Evolutionary conservation across 106 monocot species (phyloP).

Genomic region (Gastrodia elata): DNA sequence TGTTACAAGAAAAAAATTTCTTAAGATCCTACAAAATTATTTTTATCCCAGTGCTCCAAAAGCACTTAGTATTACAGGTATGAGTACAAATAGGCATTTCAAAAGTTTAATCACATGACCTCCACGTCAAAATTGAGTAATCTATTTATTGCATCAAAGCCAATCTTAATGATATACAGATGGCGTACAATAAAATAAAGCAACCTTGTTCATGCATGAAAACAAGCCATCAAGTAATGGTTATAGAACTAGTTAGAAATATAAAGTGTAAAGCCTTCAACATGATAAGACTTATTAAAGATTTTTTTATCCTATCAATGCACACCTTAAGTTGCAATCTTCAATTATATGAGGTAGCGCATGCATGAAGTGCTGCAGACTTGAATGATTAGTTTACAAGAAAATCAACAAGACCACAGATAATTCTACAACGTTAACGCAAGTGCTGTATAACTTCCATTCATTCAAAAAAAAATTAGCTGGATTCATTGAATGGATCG

Average conservation of each 20-base stretch:
- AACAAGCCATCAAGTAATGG: not conserved
- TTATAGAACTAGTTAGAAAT: not conserved
- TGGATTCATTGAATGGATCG: not conserved
- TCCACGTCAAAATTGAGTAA: not conserved
- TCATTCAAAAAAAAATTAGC: not conserved
- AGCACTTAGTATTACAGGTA: not conserved
- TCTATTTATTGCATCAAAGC: not conserved
- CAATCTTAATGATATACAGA: not conserved
- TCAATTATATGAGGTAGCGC: not conserved
- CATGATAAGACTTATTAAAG: not conserved
- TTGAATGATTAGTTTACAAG: not conserved
- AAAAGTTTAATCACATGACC: not conserved
- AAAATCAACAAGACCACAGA: not conserved
- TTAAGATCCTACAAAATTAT: not conserved
- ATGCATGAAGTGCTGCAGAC: not conserved
- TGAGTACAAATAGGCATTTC: not conserved
- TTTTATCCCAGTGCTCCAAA: not conserved
- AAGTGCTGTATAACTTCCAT: not conserved
- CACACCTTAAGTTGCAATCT: not conserved
- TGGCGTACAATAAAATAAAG: not conserved
- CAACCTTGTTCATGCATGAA: not conserved
- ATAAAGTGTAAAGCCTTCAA: not conserved
- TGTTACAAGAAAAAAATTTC: constrained; percentile 20
- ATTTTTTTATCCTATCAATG: not conserved
- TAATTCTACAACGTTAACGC: not conserved